These are phyloP conservation scores for Candida golubevii DNA, from an alignment of 805 yeast species.

Conservation along the genomic window DNA sequence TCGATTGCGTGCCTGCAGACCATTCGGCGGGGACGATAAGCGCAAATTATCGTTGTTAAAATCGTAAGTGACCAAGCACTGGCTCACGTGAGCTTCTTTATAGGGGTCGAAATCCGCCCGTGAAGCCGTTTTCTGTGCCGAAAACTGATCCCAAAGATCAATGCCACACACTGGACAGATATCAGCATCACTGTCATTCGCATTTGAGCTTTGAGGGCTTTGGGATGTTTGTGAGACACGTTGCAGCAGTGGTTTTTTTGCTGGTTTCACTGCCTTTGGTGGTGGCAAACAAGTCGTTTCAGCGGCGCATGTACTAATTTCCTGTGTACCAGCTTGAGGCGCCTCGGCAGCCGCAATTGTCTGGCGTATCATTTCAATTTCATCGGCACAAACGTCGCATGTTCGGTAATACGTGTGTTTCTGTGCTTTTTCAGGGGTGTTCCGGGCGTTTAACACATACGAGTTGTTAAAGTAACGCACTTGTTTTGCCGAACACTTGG, in stretches of 20 bases:
- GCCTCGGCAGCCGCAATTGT: conserved; percentile 13
- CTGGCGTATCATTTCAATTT: conserved; percentile 27
- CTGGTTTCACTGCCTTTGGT: neutral
- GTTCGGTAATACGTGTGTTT: conserved; percentile 50
- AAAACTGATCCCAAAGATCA: conserved; percentile 24
- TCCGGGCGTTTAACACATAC: conserved; percentile 15
- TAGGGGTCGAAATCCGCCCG: conserved; percentile 31
- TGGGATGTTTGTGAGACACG: neutral
- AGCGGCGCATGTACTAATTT: neutral
- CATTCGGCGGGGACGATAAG: conserved; percentile 23
- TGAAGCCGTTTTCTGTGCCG: conserved; percentile 3
- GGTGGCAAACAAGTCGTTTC: neutral
- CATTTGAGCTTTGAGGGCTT: neutral
- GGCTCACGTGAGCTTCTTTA: conserved; percentile 63
- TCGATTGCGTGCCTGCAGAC: conserved; percentile 50
- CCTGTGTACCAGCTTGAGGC: neutral
- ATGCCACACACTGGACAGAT: conserved; percentile 42
- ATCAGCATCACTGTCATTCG: conserved; percentile 23
- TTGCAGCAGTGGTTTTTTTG: conserved; percentile 8
- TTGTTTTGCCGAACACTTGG: conserved; percentile 52
- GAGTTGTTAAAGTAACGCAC: conserved; percentile 30
- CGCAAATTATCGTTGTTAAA: conserved; percentile 58
- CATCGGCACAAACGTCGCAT: conserved; percentile 69
- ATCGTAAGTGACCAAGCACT: conserved; percentile 67
- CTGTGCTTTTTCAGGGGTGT: conserved; percentile 10